Evolutionary conservation across 108 stramenopile genomes (phyloP).

Genomic region (Phaeodactylum tricornutum): DNA sequence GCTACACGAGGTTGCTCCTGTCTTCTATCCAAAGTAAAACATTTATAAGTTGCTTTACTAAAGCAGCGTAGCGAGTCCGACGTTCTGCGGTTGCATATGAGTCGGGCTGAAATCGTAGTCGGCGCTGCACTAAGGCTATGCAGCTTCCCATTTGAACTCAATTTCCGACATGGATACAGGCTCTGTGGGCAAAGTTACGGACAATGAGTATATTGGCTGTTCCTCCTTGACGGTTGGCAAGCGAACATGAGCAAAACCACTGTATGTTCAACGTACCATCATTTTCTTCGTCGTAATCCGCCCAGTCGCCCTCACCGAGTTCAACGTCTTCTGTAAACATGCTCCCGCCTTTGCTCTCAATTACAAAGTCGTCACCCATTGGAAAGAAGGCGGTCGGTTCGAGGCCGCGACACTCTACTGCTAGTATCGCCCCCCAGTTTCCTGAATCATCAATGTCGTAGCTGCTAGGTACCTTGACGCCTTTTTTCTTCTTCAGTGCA

Average conservation of each 20-base stretch:
- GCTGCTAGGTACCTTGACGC: conserved; percentile 24
- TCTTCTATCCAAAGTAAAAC: too few species aligned
- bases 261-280: too few species aligned
- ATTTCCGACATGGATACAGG: conserved; percentile 53
- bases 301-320: conserved; percentile 80
- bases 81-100: too few species aligned
- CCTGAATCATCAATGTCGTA: conserved; percentile 60
- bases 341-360: conserved; percentile 46
- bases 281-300: conserved; percentile 80
- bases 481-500: conserved; percentile 70
- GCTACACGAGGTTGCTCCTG: conserved; percentile 54
- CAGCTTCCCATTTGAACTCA: conserved; percentile 57
- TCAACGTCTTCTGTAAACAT: conserved; percentile 65
- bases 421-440: conserved; percentile 59
- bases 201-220: too few species aligned
- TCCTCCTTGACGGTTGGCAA: too few species aligned
- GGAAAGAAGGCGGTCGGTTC: conserved; percentile 81
- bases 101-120: too few species aligned
- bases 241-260: too few species aligned
- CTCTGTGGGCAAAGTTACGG: too few species aligned
- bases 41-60: too few species aligned
- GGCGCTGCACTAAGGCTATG: too few species aligned
- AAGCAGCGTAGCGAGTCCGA: too few species aligned
- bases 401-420: conserved; percentile 69
- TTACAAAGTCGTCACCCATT: conserved; percentile 71